These are phyloP conservation scores for Aspergillus sp. DNA, from an alignment of 2,329 filamentous ascomycete species.

Conservation along the genomic window DNA sequence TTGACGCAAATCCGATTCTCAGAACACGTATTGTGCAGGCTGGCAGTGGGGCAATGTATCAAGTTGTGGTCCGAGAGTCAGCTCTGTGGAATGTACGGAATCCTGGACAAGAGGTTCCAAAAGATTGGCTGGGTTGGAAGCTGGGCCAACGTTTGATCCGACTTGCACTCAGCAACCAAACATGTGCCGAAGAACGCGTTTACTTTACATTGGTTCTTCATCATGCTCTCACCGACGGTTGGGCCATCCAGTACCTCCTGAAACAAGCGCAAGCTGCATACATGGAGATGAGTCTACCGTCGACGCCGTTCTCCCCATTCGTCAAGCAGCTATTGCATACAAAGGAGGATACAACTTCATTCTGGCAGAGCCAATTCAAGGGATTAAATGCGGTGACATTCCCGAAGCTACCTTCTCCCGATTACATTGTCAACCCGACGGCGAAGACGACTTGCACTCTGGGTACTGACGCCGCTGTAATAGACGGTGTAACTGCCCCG, in stretches of 20 bases:
- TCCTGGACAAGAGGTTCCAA: constrained; percentile 15
- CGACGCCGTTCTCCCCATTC: constrained; percentile 43
- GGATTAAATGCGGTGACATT: not conserved
- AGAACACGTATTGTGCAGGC: constrained; percentile 31
- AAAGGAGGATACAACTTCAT: not conserved
- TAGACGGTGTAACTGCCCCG: constrained; percentile 1
- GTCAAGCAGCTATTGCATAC: constrained; percentile 30
- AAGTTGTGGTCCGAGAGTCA: not conserved
- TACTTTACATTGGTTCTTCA: constrained; percentile 25
- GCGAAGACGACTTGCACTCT: not conserved
- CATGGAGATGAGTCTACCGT: constrained; percentile 24
- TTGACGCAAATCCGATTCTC: constrained; percentile 31
- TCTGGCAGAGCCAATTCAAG: not conserved
- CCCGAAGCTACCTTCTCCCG: not conserved
- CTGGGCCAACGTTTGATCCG: not conserved
- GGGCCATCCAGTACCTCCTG: constrained; percentile 19
- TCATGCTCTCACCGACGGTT: constrained; percentile 40
- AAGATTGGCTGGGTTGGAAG: not conserved
- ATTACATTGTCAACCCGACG: not conserved
- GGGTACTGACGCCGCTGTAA: not conserved
- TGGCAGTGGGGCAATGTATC: not conserved
- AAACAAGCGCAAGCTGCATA: constrained; percentile 14
- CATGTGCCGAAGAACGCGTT: constrained; percentile 2
- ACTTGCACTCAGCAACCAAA: constrained; percentile 3
- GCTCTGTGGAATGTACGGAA: constrained; percentile 8